These are phyloP conservation scores for Colletotrichum incanum DNA, from an alignment of 2,329 filamentous ascomycete species.

Conservation along the genomic window DNA sequence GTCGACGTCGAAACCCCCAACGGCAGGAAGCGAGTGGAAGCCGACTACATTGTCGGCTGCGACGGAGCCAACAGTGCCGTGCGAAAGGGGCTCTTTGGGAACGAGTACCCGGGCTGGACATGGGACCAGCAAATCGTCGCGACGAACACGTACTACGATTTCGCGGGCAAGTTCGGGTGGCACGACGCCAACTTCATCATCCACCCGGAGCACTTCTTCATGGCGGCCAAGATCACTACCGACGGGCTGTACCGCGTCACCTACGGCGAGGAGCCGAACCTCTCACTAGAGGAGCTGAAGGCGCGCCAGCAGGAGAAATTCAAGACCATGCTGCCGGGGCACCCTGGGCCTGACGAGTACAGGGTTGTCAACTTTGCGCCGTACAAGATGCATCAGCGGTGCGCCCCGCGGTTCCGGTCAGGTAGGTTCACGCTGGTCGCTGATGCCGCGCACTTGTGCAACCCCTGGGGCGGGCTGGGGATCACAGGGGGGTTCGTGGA, in stretches of 20 bases:
- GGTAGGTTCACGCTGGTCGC: constrained; percentile 71
- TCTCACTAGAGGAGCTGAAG: constrained; percentile 68
- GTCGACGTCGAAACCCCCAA: constrained; percentile 59
- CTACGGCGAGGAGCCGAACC: constrained; percentile 70
- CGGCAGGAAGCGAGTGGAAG: constrained; percentile 56
- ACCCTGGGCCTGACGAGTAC: constrained; percentile 72
- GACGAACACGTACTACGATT: constrained; percentile 76
- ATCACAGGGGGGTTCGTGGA: constrained; percentile 77
- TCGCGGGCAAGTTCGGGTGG: constrained; percentile 66
- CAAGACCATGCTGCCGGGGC: constrained; percentile 70
- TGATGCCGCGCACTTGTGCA: constrained; percentile 73
- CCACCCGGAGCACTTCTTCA: constrained; percentile 72
- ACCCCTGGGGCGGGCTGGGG: constrained; percentile 72
- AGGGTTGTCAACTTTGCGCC: constrained; percentile 70
- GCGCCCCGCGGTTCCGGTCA: constrained; percentile 70
- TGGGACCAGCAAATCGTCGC: constrained; percentile 74
- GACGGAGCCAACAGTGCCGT: constrained; percentile 68
- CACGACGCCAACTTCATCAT: constrained; percentile 74
- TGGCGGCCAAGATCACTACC: constrained; percentile 72
- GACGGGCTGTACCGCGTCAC: constrained; percentile 76
- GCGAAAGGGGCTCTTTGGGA: constrained; percentile 65
- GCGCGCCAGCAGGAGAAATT: constrained; percentile 70
- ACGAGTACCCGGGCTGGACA: constrained; percentile 73
- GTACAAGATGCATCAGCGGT: constrained; percentile 75
- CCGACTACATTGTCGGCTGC: constrained; percentile 71